Base-by-base conservation (phyloP, 805 yeast species). In the Wilhelminamyces savonicus region DNA sequence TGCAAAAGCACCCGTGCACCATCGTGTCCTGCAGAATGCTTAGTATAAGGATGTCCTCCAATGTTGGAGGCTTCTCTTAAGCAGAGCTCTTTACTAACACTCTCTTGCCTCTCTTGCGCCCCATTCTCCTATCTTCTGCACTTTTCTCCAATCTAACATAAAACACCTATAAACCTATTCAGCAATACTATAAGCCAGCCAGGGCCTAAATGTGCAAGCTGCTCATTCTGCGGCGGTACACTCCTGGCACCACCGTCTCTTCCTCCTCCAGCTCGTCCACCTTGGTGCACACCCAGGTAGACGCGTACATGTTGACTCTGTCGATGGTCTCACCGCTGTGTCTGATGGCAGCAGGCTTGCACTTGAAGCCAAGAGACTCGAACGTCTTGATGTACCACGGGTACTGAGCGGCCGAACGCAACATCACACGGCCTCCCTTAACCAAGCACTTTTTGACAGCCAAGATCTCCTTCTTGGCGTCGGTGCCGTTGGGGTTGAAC, bases 291-390 rank as follows among this genome's bases (percentile, higher is more conserved):
- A 84, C 74, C 94, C 94, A 83, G 2, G 94, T 82, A 3, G 90
- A 80, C 3, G 94, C 92, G 51, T 83, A 83, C 94, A 83, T 83
- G 56, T 84, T 83, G 40, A 77, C 81, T 40, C 94, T 68, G 52
- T 83, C 94, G 51, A 83, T 83, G 34, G 82, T 65, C 31, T 63
- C 58, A 7, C 84, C 84, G 13, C 78, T 54, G 30, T 59, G 52
- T 56, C 94, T 71, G 14, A 78, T 66, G 11, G 78, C 88, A 13
- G 80, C 90, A 10, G 90, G 71, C 33, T 69, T 65, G 54, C 88
- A 79, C 26, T 45, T 53, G 52, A 81, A 83, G 1, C 94, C 94
- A 33, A 64, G 61, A 27, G 59, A 56, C 54, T 82, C 85, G 52
- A 82, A 83, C 14, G 70, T 73, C 31, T 61, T 56, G 39, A 83